Base-by-base conservation (phyloP, 2,329 filamentous ascomycete genomes). In the Pestalotiopsis sp. region DNA sequence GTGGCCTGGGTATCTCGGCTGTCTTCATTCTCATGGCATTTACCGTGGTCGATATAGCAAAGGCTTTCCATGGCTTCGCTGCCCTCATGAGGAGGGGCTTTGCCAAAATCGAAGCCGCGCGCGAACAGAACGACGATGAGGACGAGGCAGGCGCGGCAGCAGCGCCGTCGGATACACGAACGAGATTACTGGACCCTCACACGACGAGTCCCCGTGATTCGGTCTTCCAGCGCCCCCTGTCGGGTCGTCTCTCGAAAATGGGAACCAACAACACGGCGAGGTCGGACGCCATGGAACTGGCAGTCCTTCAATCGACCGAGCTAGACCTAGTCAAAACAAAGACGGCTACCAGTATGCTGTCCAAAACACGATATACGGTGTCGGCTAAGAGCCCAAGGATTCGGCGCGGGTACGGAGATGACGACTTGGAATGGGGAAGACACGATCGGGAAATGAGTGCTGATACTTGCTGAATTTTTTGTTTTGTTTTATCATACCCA, bases 1-100 rank as follows among this genome's bases (percentile, higher is more conserved):
- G 82, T n/a, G 80, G 81, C 3, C 74, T 82, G 4, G 80, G 76
- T 56, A 80, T 83, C 59, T 81, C 79, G 3, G 77, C 81, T 17
- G 77, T 80, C 5, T 75, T 83, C 1, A 75, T 83, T 58, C 71
- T 78, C 17, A 76, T 81, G 71, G 81, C 81, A 5, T 80, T 82
- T 67, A 77, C 79, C 0, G 78, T 81, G 5, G 72, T 73, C 17
- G 80, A 81, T 58, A 80, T 83, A 13, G 75, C 74, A 0, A 71
- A 75, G 39, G 72, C 73, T 14, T 17, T 64, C 11, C 13, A 14
- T 27, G 41, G 45, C 14, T 64, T 70, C 45, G 64, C 56, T 36
- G 62, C 39, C 59, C 12, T 63, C 2, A 17, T 66, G 57, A 63
- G 52, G 61, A 31, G 68, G 4, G 23, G 67, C 1, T 49, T 65